Evolutionary conservation across 2,329 filamentous ascomycete species (phyloP).

Genomic region (Pseudocercospora pini-densiflorae): DNA sequence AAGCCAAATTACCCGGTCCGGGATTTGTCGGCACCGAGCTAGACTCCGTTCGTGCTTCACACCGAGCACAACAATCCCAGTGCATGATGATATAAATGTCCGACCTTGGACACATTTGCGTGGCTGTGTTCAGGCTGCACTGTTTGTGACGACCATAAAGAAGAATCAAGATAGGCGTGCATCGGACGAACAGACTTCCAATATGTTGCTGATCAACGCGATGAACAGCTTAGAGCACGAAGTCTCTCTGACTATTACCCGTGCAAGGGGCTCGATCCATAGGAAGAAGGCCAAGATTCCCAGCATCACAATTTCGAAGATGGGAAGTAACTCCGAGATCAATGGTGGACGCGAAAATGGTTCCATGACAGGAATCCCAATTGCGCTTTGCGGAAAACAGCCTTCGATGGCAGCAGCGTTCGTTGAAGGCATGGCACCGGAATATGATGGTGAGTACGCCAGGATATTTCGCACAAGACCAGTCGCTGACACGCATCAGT

Average conservation of each 20-base stretch:
- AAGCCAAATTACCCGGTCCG: conserved; percentile 1
- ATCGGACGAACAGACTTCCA: too few relatives aligned
- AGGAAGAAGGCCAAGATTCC: not conserved
- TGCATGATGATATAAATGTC: not conserved
- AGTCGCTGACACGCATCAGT: conserved; percentile 22
- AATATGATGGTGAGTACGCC: conserved; percentile 28
- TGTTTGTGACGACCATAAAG: not conserved
- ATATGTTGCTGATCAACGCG: not conserved
- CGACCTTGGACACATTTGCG: not conserved
- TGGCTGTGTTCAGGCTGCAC: not conserved
- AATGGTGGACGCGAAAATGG: not conserved
- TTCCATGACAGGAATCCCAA: conserved; percentile 17
- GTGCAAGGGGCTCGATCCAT: not conserved
- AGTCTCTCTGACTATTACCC: not conserved
- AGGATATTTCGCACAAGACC: not conserved
- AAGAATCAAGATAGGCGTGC: too few relatives aligned
- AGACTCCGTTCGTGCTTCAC: not conserved
- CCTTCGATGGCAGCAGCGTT: conserved; percentile 28
- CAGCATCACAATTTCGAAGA: not conserved
- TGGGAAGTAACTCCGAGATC: not conserved
- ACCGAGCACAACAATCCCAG: not conserved
- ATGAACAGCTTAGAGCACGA: conserved; percentile 1
- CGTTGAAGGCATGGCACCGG: conserved; percentile 27
- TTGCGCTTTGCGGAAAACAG: conserved; percentile 33
- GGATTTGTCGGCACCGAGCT: not conserved